Evolutionary conservation across 257 asterid genomes (phyloP).

Genomic region (Solanum rostratum): DNA sequence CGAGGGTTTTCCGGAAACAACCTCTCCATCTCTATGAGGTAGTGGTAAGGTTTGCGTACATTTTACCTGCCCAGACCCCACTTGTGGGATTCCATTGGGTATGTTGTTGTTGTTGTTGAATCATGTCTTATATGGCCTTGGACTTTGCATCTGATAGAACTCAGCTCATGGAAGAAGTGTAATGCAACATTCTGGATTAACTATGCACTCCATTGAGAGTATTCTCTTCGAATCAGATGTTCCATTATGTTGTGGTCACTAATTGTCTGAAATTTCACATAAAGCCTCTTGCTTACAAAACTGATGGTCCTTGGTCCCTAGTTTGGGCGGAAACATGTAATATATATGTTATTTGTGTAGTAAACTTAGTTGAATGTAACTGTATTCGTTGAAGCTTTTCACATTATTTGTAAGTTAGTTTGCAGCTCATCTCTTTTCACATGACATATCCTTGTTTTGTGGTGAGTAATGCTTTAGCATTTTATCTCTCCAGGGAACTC

Average conservation of each 20-base stretch:
- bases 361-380: neutral
- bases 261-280: neutral
- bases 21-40: too few species aligned
- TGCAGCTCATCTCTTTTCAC: neutral
- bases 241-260: neutral
- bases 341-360: neutral
- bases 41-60: too few species aligned
- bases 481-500: slow-evolving; percentile 67
- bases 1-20: too few species aligned
- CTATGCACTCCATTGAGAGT: neutral
- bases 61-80: too few species aligned
- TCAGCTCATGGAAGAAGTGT: neutral
- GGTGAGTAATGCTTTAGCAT: slow-evolving; percentile 16
- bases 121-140: neutral
- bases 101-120: neutral
- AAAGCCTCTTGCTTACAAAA: neutral
- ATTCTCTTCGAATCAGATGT: neutral
- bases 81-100: too few species aligned
- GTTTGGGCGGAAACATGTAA: neutral
- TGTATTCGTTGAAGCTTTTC: neutral
- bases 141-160: neutral
- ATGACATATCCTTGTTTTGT: neutral
- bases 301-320: neutral
- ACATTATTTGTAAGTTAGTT: neutral
- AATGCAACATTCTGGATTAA: neutral